Percentiles rank a stretch among this genome's conserved stretches.
phyloP scores from a whole-genome alignment of 768 basidiomycete species.

The Macrolepiota dolichaula region DNA sequence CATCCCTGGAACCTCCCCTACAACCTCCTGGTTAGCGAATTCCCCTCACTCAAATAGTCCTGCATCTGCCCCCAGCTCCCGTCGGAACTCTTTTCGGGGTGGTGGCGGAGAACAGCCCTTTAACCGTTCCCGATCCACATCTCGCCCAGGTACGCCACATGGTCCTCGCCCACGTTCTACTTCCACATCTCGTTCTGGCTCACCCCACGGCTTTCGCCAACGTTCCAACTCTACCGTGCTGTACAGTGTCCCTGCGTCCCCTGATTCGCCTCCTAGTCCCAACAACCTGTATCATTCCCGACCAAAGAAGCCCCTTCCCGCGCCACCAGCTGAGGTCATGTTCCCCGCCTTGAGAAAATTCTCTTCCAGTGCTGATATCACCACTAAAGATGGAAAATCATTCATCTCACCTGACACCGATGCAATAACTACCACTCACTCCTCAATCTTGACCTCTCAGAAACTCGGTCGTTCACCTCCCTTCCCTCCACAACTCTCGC shows the following conservation, averaged over 20 bases:
- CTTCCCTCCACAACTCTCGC: neutral
- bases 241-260: neutral
- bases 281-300: neutral
- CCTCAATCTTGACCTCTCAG: neutral
- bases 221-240: neutral
- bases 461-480: neutral
- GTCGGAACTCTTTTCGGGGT: constrained; percentile 23
- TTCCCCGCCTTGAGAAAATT: neutral
- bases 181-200: neutral
- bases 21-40: neutral
- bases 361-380: neutral
- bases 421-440: neutral
- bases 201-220: neutral
- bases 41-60: constrained; percentile 18
- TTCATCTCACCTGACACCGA: neutral
- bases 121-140: constrained; percentile 6
- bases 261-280: neutral
- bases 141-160: constrained; percentile 14
- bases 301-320: neutral
- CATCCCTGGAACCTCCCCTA: constrained; percentile 30
- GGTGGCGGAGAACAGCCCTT: neutral
- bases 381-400: neutral
- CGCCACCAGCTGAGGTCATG: neutral
- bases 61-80: constrained; percentile 27
- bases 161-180: constrained; percentile 9